Conservation (phyloP, 2,329 filamentous ascomycete species). For the Xylariaceae sp. region DNA sequence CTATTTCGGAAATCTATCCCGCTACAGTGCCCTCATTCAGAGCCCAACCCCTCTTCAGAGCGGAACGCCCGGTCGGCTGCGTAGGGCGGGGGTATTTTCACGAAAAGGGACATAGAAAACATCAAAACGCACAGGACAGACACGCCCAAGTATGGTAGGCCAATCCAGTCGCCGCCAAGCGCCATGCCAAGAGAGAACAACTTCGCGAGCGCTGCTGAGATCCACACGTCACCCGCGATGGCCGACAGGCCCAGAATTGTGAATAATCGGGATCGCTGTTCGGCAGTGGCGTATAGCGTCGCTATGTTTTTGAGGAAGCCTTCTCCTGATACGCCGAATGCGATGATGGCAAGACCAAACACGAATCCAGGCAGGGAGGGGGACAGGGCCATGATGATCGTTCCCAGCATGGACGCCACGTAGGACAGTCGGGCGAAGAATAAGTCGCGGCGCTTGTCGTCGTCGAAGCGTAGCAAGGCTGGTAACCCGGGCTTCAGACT, state of each 20-base stretch:
- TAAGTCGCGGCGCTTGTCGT: conserved; percentile 30
- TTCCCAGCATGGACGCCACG: conserved; percentile 21
- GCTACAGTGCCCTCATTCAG: background rate
- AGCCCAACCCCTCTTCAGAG: conserved; percentile 1
- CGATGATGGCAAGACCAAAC: conserved; percentile 30
- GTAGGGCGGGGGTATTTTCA: conserved; percentile 17
- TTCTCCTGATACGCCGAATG: conserved; percentile 28
- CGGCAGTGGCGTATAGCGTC: conserved; percentile 27
- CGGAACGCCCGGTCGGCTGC: conserved; percentile 21
- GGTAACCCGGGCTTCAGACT: conserved; percentile 23
- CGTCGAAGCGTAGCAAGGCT: conserved; percentile 21
- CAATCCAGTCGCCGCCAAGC: conserved; percentile 30
- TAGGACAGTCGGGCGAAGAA: conserved; percentile 29
- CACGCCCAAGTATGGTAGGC: conserved; percentile 33
- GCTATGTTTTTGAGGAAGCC: conserved; percentile 30
- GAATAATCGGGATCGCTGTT: conserved; percentile 31
- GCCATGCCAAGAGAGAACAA: conserved; percentile 32
- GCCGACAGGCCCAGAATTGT: conserved; percentile 27
- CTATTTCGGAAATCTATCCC: background rate
- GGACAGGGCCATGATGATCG: conserved; percentile 28
- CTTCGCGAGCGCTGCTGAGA: conserved; percentile 29
- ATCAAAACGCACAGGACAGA: conserved; percentile 27
- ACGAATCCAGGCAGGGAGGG: conserved; percentile 28
- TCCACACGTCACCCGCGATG: conserved; percentile 27
- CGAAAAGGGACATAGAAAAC: conserved; percentile 25